phyloP scores from a whole-genome alignment of 345 rosid species.

The Ceriops zippeliana region DNA sequence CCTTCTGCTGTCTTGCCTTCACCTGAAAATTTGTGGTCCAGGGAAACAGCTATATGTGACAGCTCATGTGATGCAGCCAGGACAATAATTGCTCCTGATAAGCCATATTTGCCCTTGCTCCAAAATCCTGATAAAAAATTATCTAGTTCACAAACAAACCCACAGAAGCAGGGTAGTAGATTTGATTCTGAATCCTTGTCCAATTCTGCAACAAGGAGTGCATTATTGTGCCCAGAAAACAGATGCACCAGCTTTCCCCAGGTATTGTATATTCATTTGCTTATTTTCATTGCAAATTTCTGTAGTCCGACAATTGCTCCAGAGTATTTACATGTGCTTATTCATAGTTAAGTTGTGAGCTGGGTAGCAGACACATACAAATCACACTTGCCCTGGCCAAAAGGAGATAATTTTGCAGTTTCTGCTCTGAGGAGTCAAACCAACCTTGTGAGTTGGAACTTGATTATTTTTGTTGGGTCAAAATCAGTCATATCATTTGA shows the following conservation, averaged over 20 bases:
- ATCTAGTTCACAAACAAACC: slow-evolving; percentile 21
- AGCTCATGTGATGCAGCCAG: slow-evolving; percentile 21
- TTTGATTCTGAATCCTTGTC: slow-evolving; percentile 22
- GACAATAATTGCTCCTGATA: slow-evolving; percentile 21
- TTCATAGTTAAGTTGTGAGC: too few species aligned
- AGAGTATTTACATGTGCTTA: too few species aligned
- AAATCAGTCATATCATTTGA: too few species aligned
- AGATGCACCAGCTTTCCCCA: slow-evolving; percentile 21
- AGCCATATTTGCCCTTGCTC: slow-evolving; percentile 17
- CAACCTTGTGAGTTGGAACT: too few species aligned
- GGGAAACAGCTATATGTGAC: slow-evolving; percentile 31
- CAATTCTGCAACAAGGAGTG: slow-evolving; percentile 15
- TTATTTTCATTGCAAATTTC: background rate
- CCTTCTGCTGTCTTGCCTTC: slow-evolving; percentile 20
- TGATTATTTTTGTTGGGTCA: too few species aligned
- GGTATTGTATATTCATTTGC: slow-evolving; percentile 23
- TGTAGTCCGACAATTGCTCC: too few species aligned
- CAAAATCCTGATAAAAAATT: slow-evolving; percentile 33
- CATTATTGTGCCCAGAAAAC: slow-evolving; percentile 29
- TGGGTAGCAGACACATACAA: too few species aligned
- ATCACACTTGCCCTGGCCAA: too few species aligned
- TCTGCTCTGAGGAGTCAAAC: too few species aligned
- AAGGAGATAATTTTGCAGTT: too few species aligned
- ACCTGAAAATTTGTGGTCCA: slow-evolving; percentile 31
- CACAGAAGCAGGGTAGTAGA: slow-evolving; percentile 24